Evolutionary conservation across 1,284 basidiomycete genomes (phyloP).

Genomic region (Trichosporon asahii): DNA sequence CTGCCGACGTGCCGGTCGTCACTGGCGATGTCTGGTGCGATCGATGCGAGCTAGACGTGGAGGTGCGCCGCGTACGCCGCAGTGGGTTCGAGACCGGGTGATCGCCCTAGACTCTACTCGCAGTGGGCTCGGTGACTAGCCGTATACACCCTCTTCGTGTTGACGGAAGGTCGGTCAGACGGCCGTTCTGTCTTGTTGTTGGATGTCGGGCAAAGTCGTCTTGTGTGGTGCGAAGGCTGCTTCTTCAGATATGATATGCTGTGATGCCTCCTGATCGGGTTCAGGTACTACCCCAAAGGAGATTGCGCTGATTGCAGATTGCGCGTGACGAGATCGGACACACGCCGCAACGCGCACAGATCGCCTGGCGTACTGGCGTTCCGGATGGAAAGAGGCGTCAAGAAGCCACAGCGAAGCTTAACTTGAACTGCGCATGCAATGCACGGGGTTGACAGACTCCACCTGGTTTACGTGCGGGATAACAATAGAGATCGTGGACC

Average conservation of each 20-base stretch:
- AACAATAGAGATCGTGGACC: background rate
- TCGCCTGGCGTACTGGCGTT: background rate
- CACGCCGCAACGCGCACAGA: background rate
- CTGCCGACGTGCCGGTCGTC: too few relatives aligned
- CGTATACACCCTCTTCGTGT: too few relatives aligned
- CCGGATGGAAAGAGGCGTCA: background rate
- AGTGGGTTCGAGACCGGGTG: background rate
- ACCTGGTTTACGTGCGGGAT: background rate
- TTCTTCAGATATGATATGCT: background rate
- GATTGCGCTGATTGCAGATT: too few relatives aligned
- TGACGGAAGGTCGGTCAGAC: too few relatives aligned
- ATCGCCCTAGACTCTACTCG: background rate
- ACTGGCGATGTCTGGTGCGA: background rate
- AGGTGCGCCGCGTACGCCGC: too few relatives aligned
- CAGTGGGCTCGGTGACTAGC: too few relatives aligned
- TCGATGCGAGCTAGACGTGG: background rate
- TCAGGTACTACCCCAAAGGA: background rate
- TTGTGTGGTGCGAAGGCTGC: background rate
- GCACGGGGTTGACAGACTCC: constrained; percentile 1
- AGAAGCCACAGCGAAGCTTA: background rate
- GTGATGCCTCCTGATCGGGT: background rate
- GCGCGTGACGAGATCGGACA: background rate
- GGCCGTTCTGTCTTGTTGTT: too few relatives aligned
- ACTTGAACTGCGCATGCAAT: background rate
- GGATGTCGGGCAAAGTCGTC: background rate